phyloP scores from a whole-genome alignment of 306 rosid genomes.

The Begonia loranthoides region DNA sequence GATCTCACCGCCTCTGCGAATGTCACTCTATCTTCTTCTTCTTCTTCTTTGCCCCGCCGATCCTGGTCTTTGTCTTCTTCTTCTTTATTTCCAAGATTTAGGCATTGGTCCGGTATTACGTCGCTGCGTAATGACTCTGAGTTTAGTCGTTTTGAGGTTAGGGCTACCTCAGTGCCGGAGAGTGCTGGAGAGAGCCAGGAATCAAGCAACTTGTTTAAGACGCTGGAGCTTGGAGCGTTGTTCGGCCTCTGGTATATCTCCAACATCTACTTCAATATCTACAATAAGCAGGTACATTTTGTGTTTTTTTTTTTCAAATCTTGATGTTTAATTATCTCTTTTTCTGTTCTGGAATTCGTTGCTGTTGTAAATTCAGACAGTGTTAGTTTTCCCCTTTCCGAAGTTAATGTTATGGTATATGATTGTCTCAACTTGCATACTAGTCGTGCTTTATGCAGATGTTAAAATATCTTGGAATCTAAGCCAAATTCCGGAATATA shows the following conservation, averaged over 20 bases:
- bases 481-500: too few species aligned
- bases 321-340: background rate
- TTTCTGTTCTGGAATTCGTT: too few species aligned
- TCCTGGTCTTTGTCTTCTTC: conserved; percentile 49
- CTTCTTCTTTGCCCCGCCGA: conserved; percentile 26
- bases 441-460: too few species aligned
- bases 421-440: too few species aligned
- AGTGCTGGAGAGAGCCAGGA: conserved; percentile 20
- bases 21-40: conserved; percentile 13
- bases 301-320: background rate
- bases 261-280: conserved; percentile 87
- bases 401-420: too few species aligned
- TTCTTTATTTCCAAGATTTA: conserved; percentile 20
- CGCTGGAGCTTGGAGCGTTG: conserved; percentile 54
- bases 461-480: too few species aligned
- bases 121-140: conserved; percentile 14
- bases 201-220: conserved; percentile 16
- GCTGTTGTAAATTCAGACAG: too few species aligned
- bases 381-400: too few species aligned
- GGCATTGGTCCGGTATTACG: conserved; percentile 29
- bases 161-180: conserved; percentile 51
- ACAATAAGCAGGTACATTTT: conserved; percentile 68
- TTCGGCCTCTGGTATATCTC: conserved; percentile 73
- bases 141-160: conserved; percentile 19
- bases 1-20: conserved; percentile 13